Conservation (phyloP, 148 eudicot species). For the Cornus controversa region DNA sequence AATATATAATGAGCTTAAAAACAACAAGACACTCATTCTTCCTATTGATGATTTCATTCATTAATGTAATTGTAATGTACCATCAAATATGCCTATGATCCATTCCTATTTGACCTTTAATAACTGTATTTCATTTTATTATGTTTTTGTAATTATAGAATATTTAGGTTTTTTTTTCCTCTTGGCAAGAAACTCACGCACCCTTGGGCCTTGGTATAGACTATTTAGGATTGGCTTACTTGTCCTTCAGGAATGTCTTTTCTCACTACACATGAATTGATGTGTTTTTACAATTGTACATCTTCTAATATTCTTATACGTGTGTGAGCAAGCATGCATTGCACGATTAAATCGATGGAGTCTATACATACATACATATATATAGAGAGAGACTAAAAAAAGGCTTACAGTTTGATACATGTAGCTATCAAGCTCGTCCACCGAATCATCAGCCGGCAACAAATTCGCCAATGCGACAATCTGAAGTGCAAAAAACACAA, state of each 20-base stretch:
- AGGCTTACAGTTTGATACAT: conserved; percentile 94
- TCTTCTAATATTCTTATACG: no score
- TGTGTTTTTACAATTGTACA: no score
- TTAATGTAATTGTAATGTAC: background rate
- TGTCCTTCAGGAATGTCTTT: no score
- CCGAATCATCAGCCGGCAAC: conserved; percentile 80
- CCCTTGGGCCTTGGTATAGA: no score
- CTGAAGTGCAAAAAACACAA: conserved; percentile 31
- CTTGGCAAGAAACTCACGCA: no score
- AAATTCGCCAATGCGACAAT: conserved; percentile 96
- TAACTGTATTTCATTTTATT: no score
- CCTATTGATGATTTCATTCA: background rate
- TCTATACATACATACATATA: background rate
- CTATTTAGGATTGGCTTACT: no score
- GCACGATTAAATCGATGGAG: background rate
- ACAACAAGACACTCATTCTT: background rate
- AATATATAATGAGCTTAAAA: background rate
- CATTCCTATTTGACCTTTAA: background rate
- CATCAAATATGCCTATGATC: no score
- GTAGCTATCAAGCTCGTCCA: conserved; percentile 96
- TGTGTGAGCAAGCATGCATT: background rate
- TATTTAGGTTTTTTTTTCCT: no score
- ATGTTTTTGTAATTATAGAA: no score
- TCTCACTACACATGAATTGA: no score
- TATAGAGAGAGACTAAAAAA: background rate